Conservation (phyloP, 257 asterid genomes). For the Capsicum chinense region DNA sequence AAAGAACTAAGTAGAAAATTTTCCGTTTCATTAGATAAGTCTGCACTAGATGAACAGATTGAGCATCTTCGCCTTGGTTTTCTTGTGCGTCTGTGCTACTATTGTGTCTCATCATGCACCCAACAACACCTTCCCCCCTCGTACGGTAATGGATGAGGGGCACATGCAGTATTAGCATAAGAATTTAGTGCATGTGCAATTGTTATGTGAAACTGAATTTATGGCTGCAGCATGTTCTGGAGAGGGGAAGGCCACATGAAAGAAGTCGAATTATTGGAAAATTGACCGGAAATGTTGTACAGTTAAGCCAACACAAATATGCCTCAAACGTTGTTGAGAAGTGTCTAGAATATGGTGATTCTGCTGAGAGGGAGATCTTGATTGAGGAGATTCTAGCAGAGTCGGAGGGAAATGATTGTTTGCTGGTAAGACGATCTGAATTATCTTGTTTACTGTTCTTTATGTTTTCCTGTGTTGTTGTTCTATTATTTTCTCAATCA, state of each 20-base stretch:
- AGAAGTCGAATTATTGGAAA: constrained; percentile 66
- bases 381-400: constrained; percentile 75
- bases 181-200: constrained; percentile 23
- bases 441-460: constrained; percentile 1
- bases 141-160: background rate
- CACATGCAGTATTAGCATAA: background rate
- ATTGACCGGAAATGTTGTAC: constrained; percentile 66
- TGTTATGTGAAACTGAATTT: background rate
- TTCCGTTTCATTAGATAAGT: background rate
- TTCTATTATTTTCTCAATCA: background rate
- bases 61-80: background rate
- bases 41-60: background rate
- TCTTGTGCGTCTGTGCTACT: background rate
- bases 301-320: constrained; percentile 84
- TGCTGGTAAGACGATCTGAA: constrained; percentile 52
- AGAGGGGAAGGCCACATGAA: constrained; percentile 72
- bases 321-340: constrained; percentile 92
- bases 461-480: background rate
- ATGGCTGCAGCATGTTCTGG: constrained; percentile 72
- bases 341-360: constrained; percentile 68
- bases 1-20: background rate
- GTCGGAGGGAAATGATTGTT: constrained; percentile 63
- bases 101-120: background rate
- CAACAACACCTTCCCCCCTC: background rate
- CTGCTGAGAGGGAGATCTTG: constrained; percentile 60